A percentile compares a stretch with the other conserved stretches of the same genome.
These are phyloP conservation scores for Senna siamea DNA, from an alignment of 306 rosid species.

Conservation along the genomic window DNA sequence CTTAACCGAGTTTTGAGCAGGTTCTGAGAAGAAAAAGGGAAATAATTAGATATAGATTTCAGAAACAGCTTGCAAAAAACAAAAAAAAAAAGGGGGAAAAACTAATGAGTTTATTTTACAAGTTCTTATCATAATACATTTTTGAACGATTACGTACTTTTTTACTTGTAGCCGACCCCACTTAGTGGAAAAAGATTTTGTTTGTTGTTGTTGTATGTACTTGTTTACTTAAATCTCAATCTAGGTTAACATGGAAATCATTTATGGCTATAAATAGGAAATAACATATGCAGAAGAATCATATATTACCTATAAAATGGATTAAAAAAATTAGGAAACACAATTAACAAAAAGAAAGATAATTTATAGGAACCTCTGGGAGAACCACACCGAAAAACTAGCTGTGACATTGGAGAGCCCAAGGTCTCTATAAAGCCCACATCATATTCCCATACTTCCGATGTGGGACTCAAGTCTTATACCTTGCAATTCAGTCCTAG, in stretches of 20 bases:
- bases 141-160: no score
- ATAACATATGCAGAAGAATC: neutral
- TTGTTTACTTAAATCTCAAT: neutral
- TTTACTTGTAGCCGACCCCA: no score
- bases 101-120: neutral
- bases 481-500: no score
- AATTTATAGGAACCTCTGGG: no score
- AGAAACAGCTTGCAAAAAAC: neutral
- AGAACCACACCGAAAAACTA: no score
- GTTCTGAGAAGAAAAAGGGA: constrained; percentile 52
- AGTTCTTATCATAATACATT: neutral
- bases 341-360: neutral
- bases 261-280: neutral
- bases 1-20: constrained; percentile 66
- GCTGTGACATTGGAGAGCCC: no score
- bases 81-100: constrained; percentile 9
- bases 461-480: no score
- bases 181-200: no score
- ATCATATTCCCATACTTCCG: no score
- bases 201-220: no score
- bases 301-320: neutral
- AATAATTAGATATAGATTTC: constrained; percentile 36
- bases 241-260: neutral
- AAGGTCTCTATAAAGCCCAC: no score
- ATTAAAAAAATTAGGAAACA: neutral